Conservation (phyloP, 2,329 filamentous ascomycete genomes). For the Trichothecium roseum region DNA sequence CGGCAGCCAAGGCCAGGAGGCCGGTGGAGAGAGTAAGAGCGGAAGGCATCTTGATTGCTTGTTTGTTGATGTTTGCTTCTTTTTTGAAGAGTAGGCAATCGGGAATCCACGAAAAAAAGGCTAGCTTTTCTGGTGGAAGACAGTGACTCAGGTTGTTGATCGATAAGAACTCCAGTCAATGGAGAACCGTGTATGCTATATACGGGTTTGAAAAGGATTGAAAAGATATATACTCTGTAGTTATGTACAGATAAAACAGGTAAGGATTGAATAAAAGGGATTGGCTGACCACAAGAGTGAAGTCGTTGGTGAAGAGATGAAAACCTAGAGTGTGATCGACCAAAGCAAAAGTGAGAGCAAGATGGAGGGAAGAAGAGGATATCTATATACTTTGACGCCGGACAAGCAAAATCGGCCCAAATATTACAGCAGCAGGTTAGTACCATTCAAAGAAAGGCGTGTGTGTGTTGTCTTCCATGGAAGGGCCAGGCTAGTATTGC, state of each 20-base stretch:
- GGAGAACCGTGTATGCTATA: too few relatives aligned
- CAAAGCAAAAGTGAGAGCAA: not conserved
- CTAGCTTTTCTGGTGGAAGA: too few relatives aligned
- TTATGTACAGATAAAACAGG: constrained; percentile 1
- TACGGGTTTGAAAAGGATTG: too few relatives aligned
- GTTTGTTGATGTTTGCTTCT: not conserved
- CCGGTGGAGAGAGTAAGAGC: constrained; percentile 14
- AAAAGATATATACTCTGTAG: too few relatives aligned
- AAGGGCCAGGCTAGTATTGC: too few relatives aligned
- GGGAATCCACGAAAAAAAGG: not conserved
- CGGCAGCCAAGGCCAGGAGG: constrained; percentile 18
- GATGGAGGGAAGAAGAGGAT: not conserved
- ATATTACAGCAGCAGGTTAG: too few relatives aligned
- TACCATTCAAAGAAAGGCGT: too few relatives aligned
- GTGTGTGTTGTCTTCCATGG: too few relatives aligned
- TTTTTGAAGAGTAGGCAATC: not conserved
- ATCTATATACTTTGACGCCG: not conserved
- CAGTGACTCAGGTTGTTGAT: too few relatives aligned
- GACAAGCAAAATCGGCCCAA: not conserved
- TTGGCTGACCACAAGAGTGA: not conserved
- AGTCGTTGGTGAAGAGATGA: constrained; percentile 2
- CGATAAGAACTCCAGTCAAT: too few relatives aligned
- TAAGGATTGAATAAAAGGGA: constrained; percentile 2
- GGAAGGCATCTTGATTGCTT: constrained; percentile 11
- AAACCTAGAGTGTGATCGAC: constrained; percentile 1